Percentiles rank a stretch among this genome's conserved stretches.
Conservation (phyloP, 495 filamentous ascomycete genomes). For the Aspergillus sclerotiicarbonarius region DNA sequence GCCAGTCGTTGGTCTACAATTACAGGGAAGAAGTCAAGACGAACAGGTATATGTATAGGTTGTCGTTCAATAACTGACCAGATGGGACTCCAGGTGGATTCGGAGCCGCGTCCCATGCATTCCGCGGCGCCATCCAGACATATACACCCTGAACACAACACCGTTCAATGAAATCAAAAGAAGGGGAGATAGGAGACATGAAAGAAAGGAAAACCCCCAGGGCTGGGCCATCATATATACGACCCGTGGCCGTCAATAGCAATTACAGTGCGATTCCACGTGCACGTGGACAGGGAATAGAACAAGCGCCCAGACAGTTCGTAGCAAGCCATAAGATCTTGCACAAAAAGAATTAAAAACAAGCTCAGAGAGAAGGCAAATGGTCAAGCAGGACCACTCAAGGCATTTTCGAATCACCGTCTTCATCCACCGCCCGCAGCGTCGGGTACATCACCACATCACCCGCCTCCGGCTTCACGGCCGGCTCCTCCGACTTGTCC, state of each 20-base stretch:
- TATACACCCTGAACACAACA: no score
- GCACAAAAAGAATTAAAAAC: slow-evolving; percentile 10
- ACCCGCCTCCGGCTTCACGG: slow-evolving; percentile 23
- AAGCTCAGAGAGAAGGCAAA: slow-evolving; percentile 14
- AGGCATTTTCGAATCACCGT: slow-evolving; percentile 43
- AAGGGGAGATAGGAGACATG: background rate
- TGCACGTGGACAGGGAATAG: slow-evolving; percentile 14
- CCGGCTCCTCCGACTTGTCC: slow-evolving; percentile 15
- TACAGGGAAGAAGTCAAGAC: no score
- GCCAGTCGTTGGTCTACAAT: no score
- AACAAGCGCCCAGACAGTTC: slow-evolving; percentile 11
- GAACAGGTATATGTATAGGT: no score
- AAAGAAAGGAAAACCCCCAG: background rate
- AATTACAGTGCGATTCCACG: slow-evolving; percentile 11
- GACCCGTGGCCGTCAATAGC: background rate
- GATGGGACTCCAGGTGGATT: no score
- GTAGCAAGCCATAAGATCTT: slow-evolving; percentile 7
- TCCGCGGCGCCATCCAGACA: no score
- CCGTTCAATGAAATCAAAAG: background rate
- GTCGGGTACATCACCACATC: slow-evolving; percentile 46
- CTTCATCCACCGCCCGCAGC: slow-evolving; percentile 42
- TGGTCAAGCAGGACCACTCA: slow-evolving; percentile 12
- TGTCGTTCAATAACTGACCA: no score
- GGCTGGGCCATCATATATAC: background rate
- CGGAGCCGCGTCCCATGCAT: no score